Conservation (phyloP, 768 basidiomycete species). For the Scleroderma citrinum region DNA sequence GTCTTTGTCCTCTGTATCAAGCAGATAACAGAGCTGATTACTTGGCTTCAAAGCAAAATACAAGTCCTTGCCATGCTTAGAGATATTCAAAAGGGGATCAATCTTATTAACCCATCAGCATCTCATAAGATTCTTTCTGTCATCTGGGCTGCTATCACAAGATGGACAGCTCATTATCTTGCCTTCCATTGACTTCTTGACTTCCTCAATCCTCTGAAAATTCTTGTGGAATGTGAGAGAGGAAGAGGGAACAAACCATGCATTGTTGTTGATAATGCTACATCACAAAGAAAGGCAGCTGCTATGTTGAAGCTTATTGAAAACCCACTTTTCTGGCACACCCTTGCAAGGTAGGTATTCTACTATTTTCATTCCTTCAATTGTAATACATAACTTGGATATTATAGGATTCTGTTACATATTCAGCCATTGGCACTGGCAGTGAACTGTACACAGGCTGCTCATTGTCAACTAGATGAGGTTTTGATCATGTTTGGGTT, state of each 20-base stretch:
- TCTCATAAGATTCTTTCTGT: constrained; percentile 9
- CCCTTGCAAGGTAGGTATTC: constrained; percentile 20
- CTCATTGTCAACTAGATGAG: constrained; percentile 26
- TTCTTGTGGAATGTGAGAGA: no score
- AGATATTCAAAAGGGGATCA: constrained; percentile 10
- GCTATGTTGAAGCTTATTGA: constrained; percentile 27
- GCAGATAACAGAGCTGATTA: constrained; percentile 29
- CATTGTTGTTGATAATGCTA: no score
- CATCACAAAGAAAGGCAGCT: constrained; percentile 22
- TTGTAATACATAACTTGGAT: no score
- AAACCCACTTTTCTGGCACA: constrained; percentile 26
- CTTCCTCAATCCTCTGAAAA: constrained; percentile 5
- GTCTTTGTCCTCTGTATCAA: constrained; percentile 10
- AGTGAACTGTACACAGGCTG: constrained; percentile 18
- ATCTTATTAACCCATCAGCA: neutral
- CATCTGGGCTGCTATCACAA: constrained; percentile 29
- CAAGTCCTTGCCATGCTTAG: constrained; percentile 24
- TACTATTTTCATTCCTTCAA: neutral
- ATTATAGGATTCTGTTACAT: constrained; percentile 26
- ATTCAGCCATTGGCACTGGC: constrained; percentile 24
- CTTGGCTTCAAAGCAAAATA: constrained; percentile 32
- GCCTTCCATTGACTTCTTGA: constrained; percentile 28
- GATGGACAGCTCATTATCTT: constrained; percentile 32
- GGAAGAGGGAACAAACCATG: no score
- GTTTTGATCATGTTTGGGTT: constrained; percentile 29